Base-by-base conservation (phyloP, 2,329 filamentous ascomycete species). In the Exutisphaerella laricina region DNA sequence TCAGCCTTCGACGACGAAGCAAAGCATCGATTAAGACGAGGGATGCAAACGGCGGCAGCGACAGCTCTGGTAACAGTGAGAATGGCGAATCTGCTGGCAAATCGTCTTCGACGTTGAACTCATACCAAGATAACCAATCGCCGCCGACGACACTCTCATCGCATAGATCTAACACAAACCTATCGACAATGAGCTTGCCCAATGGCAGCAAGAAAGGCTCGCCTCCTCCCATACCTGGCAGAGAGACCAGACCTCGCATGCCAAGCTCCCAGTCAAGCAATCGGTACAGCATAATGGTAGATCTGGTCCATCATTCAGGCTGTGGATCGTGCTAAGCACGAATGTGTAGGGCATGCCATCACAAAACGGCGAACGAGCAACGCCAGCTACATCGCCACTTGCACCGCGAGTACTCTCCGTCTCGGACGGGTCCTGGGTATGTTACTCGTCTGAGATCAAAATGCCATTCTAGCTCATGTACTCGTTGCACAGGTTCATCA, bases 341-440 rank as follows among this genome's bases (percentile, higher is more conserved):
- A 12, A 4, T 13, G 9, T 12, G 14, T 39, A 55, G 49, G 53
- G 52, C 23, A 53, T 51, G 43, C 46, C 53, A 13, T 14, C 37
- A 3, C 54, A 57, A 46, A 54, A 50, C 25, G 49, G 50, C 20
- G 56, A 59, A 23, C 48, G 57, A 39, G 39, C 45, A 20, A 48
- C 51, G 20, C 56, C 58, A 18, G 53, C 58, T 16, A 76, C 81
- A 13, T 95, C 88, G 41, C 80, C 83, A 31, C 90, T 86, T 66
- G 85, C 88, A 21, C 89, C 90, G 17, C 79, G 80, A 55, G 78
- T 96, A 28, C 70, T 82, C 31, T 95, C 89, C 23, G 72, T 95
- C 28, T 73, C 79, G 7, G 87, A 95, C 52, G 85, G 84, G 54
- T 82, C 86, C 45, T 94, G 88, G 85, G 88, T 94, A 77, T 38